These are phyloP conservation scores for Phytophthora aleatoria DNA, from an alignment of 352 stramenopile species.

Conservation along the genomic window DNA sequence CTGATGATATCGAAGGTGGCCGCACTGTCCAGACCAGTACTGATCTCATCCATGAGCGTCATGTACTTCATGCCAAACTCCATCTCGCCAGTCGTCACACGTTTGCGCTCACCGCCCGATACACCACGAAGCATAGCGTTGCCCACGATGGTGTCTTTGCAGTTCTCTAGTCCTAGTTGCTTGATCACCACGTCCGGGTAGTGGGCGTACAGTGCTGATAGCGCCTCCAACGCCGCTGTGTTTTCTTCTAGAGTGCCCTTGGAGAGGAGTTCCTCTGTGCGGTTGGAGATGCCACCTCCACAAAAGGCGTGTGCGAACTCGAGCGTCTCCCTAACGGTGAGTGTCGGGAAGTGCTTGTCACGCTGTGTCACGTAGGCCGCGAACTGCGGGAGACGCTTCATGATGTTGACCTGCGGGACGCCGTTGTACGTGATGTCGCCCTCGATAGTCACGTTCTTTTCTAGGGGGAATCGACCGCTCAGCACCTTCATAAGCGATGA, in stretches of 20 bases:
- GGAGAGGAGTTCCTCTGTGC: constrained; percentile 14
- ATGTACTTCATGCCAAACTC: constrained; percentile 76
- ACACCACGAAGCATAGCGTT: constrained; percentile 58
- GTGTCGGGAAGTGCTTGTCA: constrained; percentile 88
- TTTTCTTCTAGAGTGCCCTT: constrained; percentile 23
- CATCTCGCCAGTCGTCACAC: constrained; percentile 88
- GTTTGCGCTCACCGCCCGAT: constrained; percentile 71
- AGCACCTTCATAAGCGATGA: constrained; percentile 31
- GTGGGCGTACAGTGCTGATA: constrained; percentile 23
- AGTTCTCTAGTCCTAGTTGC: constrained; percentile 53
- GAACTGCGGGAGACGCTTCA: constrained; percentile 50
- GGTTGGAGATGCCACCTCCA: constrained; percentile 30
- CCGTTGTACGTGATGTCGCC: constrained; percentile 32
- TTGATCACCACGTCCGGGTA: constrained; percentile 42
- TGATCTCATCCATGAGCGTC: constrained; percentile 92
- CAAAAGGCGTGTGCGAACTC: constrained; percentile 50
- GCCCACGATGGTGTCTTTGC: constrained; percentile 61
- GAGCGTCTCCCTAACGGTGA: constrained; percentile 61
- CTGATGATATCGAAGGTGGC: constrained; percentile 48
- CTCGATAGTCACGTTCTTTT: constrained; percentile 30
- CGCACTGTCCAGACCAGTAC: constrained; percentile 88
- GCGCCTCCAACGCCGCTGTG: constrained; percentile 18
- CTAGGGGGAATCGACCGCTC: constrained; percentile 20
- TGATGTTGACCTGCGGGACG: constrained; percentile 17
- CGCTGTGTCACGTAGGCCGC: constrained; percentile 47